Conservation (phyloP, 2,329 filamentous ascomycete species). For the Allantophomopsis lycopodina region DNA sequence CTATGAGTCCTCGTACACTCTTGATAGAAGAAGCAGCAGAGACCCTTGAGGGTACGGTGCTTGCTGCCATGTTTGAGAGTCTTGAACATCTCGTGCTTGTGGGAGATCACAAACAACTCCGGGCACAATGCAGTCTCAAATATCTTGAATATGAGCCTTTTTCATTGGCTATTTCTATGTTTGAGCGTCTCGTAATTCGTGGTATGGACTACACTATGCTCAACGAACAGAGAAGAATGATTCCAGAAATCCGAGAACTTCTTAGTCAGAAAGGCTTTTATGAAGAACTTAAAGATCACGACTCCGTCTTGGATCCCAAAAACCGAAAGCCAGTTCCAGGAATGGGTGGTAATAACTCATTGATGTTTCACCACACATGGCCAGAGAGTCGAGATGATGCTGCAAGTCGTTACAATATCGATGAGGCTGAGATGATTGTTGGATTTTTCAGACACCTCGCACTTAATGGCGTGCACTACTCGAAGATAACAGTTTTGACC, state of each 20-base stretch:
- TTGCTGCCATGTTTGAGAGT: slow-evolving; percentile 43
- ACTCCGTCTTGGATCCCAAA: slow-evolving; percentile 35
- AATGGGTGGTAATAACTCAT: slow-evolving; percentile 46
- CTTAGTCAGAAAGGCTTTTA: slow-evolving; percentile 43
- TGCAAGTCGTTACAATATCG: slow-evolving; percentile 52
- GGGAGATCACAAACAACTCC: slow-evolving; percentile 56
- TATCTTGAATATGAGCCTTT: slow-evolving; percentile 41
- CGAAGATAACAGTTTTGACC: slow-evolving; percentile 65
- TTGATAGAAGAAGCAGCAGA: slow-evolving; percentile 62
- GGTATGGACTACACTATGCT: slow-evolving; percentile 37
- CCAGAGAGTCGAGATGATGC: slow-evolving; percentile 48
- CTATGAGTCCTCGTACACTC: slow-evolving; percentile 44
- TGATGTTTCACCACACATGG: slow-evolving; percentile 53
- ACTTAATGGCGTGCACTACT: slow-evolving; percentile 44
- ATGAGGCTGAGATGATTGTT: slow-evolving; percentile 66
- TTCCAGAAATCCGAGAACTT: slow-evolving; percentile 49
- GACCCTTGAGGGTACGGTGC: slow-evolving; percentile 35
- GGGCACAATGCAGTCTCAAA: slow-evolving; percentile 41
- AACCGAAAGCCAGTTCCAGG: slow-evolving; percentile 40
- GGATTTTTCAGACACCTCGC: slow-evolving; percentile 60
- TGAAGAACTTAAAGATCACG: slow-evolving; percentile 39
- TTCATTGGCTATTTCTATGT: slow-evolving; percentile 50
- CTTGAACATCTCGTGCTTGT: slow-evolving; percentile 53
- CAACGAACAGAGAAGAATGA: slow-evolving; percentile 51
- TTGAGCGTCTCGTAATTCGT: slow-evolving; percentile 53